These are phyloP conservation scores for Leucoagaricus sp. DNA, from an alignment of 1,284 basidiomycete genomes.

Conservation along the genomic window DNA sequence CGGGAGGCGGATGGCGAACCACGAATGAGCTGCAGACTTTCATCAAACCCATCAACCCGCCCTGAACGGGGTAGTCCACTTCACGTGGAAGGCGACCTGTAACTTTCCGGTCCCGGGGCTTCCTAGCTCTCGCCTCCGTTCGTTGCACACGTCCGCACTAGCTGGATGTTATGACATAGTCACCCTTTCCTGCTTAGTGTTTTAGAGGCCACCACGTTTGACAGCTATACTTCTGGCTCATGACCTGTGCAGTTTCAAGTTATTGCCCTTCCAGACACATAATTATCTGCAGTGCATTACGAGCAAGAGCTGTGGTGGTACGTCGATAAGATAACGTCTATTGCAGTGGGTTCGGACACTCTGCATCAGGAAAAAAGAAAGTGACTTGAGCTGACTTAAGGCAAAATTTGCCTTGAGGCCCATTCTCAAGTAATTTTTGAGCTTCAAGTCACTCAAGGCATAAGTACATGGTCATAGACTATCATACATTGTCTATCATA, in stretches of 20 bases:
- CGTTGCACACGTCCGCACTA: not conserved
- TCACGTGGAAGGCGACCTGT: not conserved
- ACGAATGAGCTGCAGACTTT: not conserved
- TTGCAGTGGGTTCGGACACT: too few relatives aligned
- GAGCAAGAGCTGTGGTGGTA: too few relatives aligned
- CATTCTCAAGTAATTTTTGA: too few relatives aligned
- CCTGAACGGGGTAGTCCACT: not conserved
- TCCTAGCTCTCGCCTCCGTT: not conserved
- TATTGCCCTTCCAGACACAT: too few relatives aligned
- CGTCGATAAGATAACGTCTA: too few relatives aligned
- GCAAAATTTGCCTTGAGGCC: too few relatives aligned
- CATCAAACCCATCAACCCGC: conserved; percentile 1
- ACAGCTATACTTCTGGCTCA: not conserved
- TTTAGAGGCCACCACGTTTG: not conserved
- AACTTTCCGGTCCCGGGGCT: not conserved
- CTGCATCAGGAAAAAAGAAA: too few relatives aligned
- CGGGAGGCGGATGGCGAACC: not conserved
- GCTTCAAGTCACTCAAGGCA: too few relatives aligned
- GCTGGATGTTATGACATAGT: not conserved
- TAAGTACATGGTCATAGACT: too few relatives aligned
- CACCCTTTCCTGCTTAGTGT: not conserved
- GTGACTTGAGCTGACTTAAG: too few relatives aligned
- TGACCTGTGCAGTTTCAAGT: too few relatives aligned
- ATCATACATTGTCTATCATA: too few relatives aligned
- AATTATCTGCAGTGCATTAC: not conserved